Evolutionary conservation across 1,284 basidiomycete genomes (phyloP), one percentile per base, ranked within the genome.

Genomic region (Microbotryomycetes sp.): DNA sequence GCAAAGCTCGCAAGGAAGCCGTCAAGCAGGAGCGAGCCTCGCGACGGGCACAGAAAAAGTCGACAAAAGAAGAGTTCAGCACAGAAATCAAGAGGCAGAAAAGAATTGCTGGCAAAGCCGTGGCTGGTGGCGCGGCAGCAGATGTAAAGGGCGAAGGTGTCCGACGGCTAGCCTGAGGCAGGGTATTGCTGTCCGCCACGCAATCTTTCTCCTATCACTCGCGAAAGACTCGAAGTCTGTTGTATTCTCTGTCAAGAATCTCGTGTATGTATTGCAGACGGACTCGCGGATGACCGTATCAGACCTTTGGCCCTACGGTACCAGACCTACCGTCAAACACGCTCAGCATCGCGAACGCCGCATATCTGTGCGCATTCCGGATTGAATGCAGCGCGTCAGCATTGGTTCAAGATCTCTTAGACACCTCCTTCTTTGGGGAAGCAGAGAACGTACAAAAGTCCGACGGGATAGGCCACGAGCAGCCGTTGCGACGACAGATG

Each of bases 401-500:
- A 52, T 29, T 29, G 23, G 50, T 29, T n/a, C n/a, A 29, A 18
- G 46, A 13, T n/a, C n/a, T n/a, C n/a, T n/a, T n/a, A 11, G 35
- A 18, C 35, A 18, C 35, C 18, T 18, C 18, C 35, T 9, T 18
- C 9, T 41, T 41, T 41, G 11, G 35, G 29, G 26, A 26, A 5
- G 30, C 66, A 67, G 15, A 48, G 56, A 21, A 64, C 69, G 53
- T 93, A 97, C 48, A 97, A 78, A 57, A 97, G 77, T 50, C 88
- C 90, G 56, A 96, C 85, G 16, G 92, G 92, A 76, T 97, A 97
- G 66, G 91, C 92, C 46, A 97, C 91, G 23, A 97, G 82, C 49
- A 96, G 78, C 52, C 91, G 82, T 75, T 97, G 92, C 66, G 91
- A 87, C 29, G 89, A 89, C 89, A 97, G 93, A 65, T 88, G 83